Percentiles rank a stretch among this genome's conserved stretches.
phyloP scores from a whole-genome alignment of 2,329 filamentous ascomycete species.

The Colletotrichum endophyticum region DNA sequence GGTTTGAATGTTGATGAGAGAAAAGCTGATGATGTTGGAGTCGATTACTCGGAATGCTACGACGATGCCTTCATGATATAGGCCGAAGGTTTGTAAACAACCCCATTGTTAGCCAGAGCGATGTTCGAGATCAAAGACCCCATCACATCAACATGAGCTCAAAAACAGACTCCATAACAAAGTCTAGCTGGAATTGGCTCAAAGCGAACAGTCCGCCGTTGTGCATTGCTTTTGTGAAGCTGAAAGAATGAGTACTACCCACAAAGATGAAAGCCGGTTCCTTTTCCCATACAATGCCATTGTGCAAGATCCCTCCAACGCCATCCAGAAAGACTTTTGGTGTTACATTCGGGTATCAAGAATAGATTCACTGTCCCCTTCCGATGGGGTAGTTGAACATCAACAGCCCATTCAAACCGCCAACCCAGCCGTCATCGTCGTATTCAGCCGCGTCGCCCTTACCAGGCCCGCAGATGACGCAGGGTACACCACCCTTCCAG shows the following conservation, averaged over 20 bases:
- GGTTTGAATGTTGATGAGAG: not conserved
- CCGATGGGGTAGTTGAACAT: slow-evolving; percentile 99
- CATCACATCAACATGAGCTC: not conserved
- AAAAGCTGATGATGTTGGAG: not conserved
- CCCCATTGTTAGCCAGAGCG: not conserved
- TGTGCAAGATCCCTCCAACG: slow-evolving; percentile 5
- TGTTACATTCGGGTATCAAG: slow-evolving; percentile 17
- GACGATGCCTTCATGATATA: not conserved
- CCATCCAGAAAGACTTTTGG: slow-evolving; percentile 15
- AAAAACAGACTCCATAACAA: not conserved
- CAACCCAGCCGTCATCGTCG: slow-evolving; percentile 94
- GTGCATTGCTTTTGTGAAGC: not conserved
- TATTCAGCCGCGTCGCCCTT: slow-evolving; percentile 50
- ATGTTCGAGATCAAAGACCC: not conserved
- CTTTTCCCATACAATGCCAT: not conserved
- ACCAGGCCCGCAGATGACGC: slow-evolving; percentile 73
- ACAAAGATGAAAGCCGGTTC: not conserved
- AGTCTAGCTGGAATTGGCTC: fast-evolving
- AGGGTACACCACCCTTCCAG: slow-evolving; percentile 85
- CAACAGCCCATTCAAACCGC: slow-evolving; percentile 86
- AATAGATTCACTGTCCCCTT: slow-evolving; percentile 2
- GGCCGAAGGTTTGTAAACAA: not conserved
- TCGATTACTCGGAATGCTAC: not conserved
- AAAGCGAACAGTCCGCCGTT: not conserved
- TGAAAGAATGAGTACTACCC: not conserved